These are phyloP conservation scores for Phytophthora nicotianae DNA, from an alignment of 352 stramenopile genomes.

Conservation along the genomic window DNA sequence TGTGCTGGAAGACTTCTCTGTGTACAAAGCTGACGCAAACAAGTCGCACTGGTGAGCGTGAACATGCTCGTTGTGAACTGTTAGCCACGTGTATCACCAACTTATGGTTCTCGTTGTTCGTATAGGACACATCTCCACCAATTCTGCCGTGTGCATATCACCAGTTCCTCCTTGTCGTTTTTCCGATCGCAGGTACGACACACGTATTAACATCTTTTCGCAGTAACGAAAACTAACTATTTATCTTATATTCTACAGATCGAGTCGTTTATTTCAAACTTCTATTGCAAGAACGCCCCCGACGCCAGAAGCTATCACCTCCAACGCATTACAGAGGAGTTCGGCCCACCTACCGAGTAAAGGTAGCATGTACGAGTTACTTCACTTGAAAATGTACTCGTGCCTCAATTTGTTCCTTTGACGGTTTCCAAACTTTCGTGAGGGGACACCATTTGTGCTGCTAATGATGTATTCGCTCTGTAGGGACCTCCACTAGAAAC, in stretches of 20 bases:
- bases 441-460: constrained; percentile 23
- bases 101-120: neutral
- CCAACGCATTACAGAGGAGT: constrained; percentile 67
- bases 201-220: neutral
- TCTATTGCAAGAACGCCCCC: constrained; percentile 71
- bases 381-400: constrained; percentile 20
- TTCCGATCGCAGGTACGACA: constrained; percentile 66
- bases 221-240: neutral
- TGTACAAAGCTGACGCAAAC: constrained; percentile 50
- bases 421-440: constrained; percentile 30
- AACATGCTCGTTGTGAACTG: neutral
- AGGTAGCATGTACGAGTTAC: constrained; percentile 11
- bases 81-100: neutral
- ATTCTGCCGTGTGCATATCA: constrained; percentile 72
- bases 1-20: constrained; percentile 70
- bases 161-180: constrained; percentile 72
- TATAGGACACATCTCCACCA: constrained; percentile 74
- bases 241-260: constrained; percentile 43
- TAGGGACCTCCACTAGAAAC: constrained; percentile 1
- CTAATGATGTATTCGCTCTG: constrained; percentile 3
- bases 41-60: constrained; percentile 50
- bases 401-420: constrained; percentile 18
- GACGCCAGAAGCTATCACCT: constrained; percentile 64
- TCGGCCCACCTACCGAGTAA: constrained; percentile 26
- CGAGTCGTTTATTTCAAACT: constrained; percentile 70